A percentile compares a stretch with the other conserved stretches of the same genome.
Evolutionary conservation across 208 protist species (phyloP).

Genomic region (Leptomonas pyrrhocoris): DNA sequence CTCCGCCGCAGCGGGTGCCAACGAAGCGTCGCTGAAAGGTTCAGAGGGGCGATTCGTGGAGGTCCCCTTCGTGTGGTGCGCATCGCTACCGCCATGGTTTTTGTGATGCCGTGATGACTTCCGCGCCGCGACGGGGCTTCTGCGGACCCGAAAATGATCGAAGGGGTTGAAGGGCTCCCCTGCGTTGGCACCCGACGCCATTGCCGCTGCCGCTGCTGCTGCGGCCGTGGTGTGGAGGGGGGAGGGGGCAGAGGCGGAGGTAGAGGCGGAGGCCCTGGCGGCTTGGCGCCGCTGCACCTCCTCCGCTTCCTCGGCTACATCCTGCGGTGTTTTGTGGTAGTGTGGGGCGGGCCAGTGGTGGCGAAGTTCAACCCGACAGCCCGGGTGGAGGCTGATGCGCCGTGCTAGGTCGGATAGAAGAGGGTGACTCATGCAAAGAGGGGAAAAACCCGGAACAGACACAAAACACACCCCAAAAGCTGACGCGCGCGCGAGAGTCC

Average conservation of each 20-base stretch:
- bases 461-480: background rate
- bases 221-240: background rate
- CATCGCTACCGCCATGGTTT: background rate
- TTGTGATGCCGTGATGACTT: background rate
- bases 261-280: background rate
- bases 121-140: background rate
- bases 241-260: background rate
- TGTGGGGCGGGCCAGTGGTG: constrained; percentile 64
- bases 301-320: constrained; percentile 19
- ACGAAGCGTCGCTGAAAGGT: background rate
- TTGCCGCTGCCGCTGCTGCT: background rate
- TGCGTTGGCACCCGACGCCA: background rate
- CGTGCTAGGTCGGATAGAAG: constrained; percentile 35
- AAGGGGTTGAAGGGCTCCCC: constrained; percentile 15
- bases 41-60: background rate
- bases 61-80: no score
- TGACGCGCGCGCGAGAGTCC: background rate
- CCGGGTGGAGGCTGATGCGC: constrained; percentile 42
- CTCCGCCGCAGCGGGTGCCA: background rate
- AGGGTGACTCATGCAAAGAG: constrained; percentile 9
- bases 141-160: constrained; percentile 12
- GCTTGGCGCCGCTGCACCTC: background rate
- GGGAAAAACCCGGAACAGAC: background rate
- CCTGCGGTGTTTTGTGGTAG: constrained; percentile 32
- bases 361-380: constrained; percentile 34